Base-by-base conservation (phyloP, 2,329 filamentous ascomycete genomes). In the Arthroderma uncinatum region DNA sequence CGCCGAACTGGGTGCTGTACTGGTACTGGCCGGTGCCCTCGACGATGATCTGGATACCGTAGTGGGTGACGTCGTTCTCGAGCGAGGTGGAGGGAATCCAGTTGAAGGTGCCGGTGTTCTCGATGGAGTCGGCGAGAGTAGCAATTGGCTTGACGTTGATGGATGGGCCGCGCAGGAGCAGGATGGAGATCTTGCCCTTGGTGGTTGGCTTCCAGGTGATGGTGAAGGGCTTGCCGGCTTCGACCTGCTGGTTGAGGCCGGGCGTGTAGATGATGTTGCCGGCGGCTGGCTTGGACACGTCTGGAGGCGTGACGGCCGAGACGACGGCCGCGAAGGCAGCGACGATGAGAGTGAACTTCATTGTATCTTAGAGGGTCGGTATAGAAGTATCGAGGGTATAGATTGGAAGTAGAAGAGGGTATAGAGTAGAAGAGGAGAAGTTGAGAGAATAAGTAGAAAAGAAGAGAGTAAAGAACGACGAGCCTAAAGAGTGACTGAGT, bases 21-120 rank as follows among this genome's bases (percentile, higher is more conserved):
- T 84, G 82, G 76, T 81, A 84, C 66, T 78, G 70, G 67, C 81
- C 79, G 61, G 74, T 80, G 53, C 74, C 73, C 65, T 83, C 79
- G 62, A 79, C 80, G 63, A 84, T 79, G 64, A 85, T 70, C 67
- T 83, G 75, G 66, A 85, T 73, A 60, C 82, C 82, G 71, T 84
- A 84, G 70, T 75, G 77, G 63, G 74, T 76, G 61, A 66, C 67
- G 60, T 79, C 76, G 60, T 67, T 66, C 64, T 75, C 72, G 59
- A 83, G 77, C 42, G 66, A 61, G 56, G 74, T 67, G 59, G 72
- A 64, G 42, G 79, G 79, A 44, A 77, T 80, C 81, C 81, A 84
- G 58, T 61, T 52, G 74, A 73, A 83, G 61, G 64, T 66, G 59
- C 82, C 82, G 58, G 67, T 74, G 78, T 85, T 84, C 65, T 68